Conservation (phyloP, 2,329 filamentous ascomycete genomes). For the Talaromyces piceae region DNA sequence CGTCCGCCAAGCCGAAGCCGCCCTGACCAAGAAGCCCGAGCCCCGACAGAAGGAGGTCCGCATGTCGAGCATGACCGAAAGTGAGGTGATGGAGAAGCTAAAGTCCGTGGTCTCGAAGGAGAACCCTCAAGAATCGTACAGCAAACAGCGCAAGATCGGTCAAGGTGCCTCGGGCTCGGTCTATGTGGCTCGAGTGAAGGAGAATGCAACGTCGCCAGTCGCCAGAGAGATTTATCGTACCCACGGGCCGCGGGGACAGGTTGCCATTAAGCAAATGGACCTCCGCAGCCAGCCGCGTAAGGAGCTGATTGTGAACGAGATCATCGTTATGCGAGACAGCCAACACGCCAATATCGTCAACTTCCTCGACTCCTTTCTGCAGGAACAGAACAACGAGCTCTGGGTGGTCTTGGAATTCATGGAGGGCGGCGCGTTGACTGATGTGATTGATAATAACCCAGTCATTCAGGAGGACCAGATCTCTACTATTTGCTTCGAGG, state of each 20-base stretch:
- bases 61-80: conserved; percentile 98
- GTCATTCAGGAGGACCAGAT: conserved; percentile 95
- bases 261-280: conserved; percentile 99
- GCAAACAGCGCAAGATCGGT: conserved; percentile 99
- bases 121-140: conserved; percentile 89
- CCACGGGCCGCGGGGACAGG: conserved; percentile 75
- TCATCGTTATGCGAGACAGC: conserved; percentile 99
- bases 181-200: conserved; percentile 93
- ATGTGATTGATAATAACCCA: conserved; percentile 97
- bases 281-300: conserved; percentile 93
- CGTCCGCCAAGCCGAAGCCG: conserved; percentile 83
- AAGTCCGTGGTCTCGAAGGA: conserved; percentile 93
- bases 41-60: conserved; percentile 86
- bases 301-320: conserved; percentile 98
- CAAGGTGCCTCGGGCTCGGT: conserved; percentile 97
- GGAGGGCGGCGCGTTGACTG: conserved; percentile 94
- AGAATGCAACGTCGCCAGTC: conserved; percentile 71
- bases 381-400: conserved; percentile 89
- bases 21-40: conserved; percentile 70
- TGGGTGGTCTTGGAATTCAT: conserved; percentile 99
- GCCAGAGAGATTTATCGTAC: conserved; percentile 71
- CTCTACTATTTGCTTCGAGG: conserved; percentile 92
- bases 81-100: conserved; percentile 92
- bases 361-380: conserved; percentile 92
- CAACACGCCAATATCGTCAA: conserved; percentile 98